Conservation (phyloP, 257 asterid genomes). For the Eucommia ulmoides region DNA sequence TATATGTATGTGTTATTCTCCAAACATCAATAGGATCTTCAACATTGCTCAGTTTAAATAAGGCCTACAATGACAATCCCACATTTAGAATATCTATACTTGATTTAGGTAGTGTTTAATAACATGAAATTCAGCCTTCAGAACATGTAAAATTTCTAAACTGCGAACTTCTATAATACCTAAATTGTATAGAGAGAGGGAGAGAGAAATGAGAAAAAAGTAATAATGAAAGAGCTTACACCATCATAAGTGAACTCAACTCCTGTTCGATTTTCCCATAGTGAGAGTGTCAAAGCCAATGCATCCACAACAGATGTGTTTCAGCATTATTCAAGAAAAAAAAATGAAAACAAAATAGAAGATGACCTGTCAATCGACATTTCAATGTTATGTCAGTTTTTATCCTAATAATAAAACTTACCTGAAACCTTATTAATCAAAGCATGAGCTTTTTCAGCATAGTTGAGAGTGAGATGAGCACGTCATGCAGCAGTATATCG, state of each 20-base stretch:
- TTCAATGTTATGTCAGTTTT: background rate
- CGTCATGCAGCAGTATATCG: slow-evolving; percentile 97
- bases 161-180: no score
- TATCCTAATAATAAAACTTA: slow-evolving; percentile 12
- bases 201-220: background rate
- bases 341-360: slow-evolving; percentile 1
- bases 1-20: no score
- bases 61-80: no score
- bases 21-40: no score
- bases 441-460: slow-evolving; percentile 96
- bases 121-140: no score
- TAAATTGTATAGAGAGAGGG: no score
- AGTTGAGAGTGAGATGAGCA: slow-evolving; percentile 88
- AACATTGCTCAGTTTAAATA: no score
- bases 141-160: no score
- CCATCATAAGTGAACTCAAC: slow-evolving; percentile 77
- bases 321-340: slow-evolving; percentile 5
- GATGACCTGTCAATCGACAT: slow-evolving; percentile 3
- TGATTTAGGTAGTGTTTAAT: no score
- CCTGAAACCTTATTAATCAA: slow-evolving; percentile 90
- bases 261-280: slow-evolving; percentile 91
- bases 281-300: slow-evolving; percentile 54
- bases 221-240: slow-evolving; percentile 27
- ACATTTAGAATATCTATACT: no score
- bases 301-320: slow-evolving; percentile 85